phyloP scores from a whole-genome alignment of 768 basidiomycete species.

The Russula earlei region DNA sequence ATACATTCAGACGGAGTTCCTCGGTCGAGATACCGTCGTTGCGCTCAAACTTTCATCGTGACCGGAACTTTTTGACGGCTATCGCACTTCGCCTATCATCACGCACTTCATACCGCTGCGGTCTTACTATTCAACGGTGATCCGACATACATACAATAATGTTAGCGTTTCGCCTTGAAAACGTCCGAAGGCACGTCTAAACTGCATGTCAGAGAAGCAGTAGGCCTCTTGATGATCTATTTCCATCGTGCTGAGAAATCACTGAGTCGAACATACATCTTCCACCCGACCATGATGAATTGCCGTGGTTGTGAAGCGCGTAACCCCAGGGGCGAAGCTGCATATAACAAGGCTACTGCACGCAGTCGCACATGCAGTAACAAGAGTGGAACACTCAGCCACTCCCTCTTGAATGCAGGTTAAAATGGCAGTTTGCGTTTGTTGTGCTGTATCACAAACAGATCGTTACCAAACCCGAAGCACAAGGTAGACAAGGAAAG shows the following conservation, averaged over 20 bases:
- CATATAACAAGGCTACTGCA: neutral
- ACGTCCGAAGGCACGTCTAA: neutral
- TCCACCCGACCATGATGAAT: neutral
- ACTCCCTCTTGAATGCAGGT: neutral
- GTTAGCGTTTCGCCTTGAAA: neutral
- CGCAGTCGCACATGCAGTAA: neutral
- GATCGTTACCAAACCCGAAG: neutral
- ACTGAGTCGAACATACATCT: neutral
- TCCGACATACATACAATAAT: neutral
- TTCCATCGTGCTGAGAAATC: neutral
- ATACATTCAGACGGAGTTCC: slow-evolving; percentile 23
- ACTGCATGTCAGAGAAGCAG: neutral
- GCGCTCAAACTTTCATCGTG: slow-evolving; percentile 19
- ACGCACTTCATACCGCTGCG: neutral
- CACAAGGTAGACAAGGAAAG: neutral
- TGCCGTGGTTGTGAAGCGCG: neutral
- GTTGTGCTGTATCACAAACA: neutral
- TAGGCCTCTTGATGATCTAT: neutral
- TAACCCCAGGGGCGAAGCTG: neutral
- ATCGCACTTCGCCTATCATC: neutral
- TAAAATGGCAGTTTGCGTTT: neutral
- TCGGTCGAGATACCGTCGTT: slow-evolving; percentile 27
- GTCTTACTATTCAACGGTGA: neutral
- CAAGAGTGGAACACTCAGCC: neutral
- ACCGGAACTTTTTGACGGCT: neutral